These are phyloP conservation scores for Knufia fluminis DNA, from an alignment of 2,329 filamentous ascomycete species.

Conservation along the genomic window DNA sequence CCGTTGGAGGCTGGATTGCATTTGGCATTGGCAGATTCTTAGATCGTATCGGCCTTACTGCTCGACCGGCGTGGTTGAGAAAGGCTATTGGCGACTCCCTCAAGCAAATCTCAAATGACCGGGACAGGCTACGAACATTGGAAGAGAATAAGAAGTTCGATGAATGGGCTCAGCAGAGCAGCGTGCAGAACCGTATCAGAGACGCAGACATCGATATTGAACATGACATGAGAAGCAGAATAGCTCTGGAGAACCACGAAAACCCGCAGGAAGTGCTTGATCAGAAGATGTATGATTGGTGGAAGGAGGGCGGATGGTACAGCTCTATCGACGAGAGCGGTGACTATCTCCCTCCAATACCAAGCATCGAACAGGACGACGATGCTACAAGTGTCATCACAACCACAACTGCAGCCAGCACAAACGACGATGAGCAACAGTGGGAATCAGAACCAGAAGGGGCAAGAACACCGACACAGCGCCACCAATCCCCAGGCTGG, in stretches of 20 bases:
- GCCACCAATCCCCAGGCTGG: constrained; percentile 36
- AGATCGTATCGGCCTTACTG: constrained; percentile 49
- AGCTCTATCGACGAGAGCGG: constrained; percentile 72
- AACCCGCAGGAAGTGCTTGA: constrained; percentile 56
- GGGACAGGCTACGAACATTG: constrained; percentile 17
- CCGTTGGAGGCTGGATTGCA: constrained; percentile 52
- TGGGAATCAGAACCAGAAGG: constrained; percentile 42
- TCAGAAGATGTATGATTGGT: constrained; percentile 70
- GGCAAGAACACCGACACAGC: constrained; percentile 65
- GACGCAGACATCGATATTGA: constrained; percentile 70
- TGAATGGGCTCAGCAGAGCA: constrained; percentile 19
- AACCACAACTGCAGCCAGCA: constrained; percentile 43
- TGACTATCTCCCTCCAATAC: constrained; percentile 53
- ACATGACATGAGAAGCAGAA: constrained; percentile 59
- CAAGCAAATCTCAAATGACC: constrained; percentile 19
- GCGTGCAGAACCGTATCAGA: constrained; percentile 45
- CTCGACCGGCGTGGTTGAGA: constrained; percentile 55
- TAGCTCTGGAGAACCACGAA: constrained; percentile 32
- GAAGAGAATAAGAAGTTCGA: constrained; percentile 9
- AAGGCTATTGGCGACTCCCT: constrained; percentile 26
- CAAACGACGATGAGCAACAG: constrained; percentile 40
- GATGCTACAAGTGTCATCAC: constrained; percentile 72
- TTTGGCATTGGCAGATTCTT: constrained; percentile 47
- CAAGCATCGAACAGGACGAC: constrained; percentile 48
- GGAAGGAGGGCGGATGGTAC: constrained; percentile 75